These are phyloP conservation scores for Murraya koenigii DNA, from an alignment of 345 rosid genomes.

Conservation along the genomic window DNA sequence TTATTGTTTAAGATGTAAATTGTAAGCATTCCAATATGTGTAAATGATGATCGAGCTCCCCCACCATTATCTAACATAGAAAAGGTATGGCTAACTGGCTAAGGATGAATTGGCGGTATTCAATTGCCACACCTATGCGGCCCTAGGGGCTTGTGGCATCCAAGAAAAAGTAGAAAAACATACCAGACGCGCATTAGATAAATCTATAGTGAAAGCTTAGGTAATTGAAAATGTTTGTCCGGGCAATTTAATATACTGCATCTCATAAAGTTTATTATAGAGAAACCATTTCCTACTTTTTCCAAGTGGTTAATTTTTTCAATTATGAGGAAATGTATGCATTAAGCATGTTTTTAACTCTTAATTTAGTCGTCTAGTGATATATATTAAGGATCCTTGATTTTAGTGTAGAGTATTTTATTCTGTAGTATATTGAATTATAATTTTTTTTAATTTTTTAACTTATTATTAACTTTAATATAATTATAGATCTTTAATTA, in stretches of 20 bases:
- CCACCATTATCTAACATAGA: conserved; percentile 30
- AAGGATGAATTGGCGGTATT: conserved; percentile 20
- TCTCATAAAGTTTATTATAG: not conserved
- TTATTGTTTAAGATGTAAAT: not conserved
- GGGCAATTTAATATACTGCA: not conserved
- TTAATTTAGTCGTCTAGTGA: not conserved
- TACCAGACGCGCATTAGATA: not conserved
- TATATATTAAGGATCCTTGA: too few species aligned
- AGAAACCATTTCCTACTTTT: not conserved
- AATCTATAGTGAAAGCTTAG: not conserved
- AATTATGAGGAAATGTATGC: not conserved
- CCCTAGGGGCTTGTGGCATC: conserved; percentile 28
- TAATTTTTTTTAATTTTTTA: too few species aligned
- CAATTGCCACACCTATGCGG: conserved; percentile 11
- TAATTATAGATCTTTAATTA: too few species aligned
- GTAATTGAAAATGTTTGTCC: not conserved
- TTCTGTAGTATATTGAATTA: too few species aligned
- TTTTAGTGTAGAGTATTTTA: too few species aligned
- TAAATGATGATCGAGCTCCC: conserved; percentile 24
- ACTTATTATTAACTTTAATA: too few species aligned
- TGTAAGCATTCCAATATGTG: not conserved
- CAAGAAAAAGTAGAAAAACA: conserved; percentile 27
- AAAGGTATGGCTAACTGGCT: conserved; percentile 22
- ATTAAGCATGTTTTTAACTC: not conserved
- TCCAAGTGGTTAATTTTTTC: not conserved